phyloP scores from a whole-genome alignment of 2,329 filamentous ascomycete genomes.

The Aspergillus hortae region DNA sequence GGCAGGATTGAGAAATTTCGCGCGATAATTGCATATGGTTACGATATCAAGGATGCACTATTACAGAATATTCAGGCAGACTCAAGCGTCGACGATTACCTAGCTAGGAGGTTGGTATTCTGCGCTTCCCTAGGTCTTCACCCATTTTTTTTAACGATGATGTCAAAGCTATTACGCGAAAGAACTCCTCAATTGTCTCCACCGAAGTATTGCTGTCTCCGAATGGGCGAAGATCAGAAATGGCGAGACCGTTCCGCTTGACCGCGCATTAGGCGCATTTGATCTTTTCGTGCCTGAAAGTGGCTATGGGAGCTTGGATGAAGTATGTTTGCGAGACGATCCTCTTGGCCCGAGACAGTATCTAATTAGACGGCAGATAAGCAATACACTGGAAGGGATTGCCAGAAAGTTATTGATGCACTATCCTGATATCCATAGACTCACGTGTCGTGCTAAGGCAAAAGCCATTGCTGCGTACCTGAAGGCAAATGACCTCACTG shows the following conservation, averaged over 20 bases:
- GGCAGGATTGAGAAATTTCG: conserved; percentile 67
- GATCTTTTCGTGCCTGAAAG: conserved; percentile 84
- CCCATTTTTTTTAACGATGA: not conserved
- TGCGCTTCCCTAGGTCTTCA: not conserved
- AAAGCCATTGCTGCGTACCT: conserved; percentile 67
- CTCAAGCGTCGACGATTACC: conserved; percentile 64
- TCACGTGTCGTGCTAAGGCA: conserved; percentile 66
- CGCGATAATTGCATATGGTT: conserved; percentile 68
- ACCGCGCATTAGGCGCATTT: conserved; percentile 74
- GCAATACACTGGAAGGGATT: conserved; percentile 62
- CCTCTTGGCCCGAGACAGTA: not conserved
- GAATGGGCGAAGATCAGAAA: conserved; percentile 64
- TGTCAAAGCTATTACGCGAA: conserved; percentile 69
- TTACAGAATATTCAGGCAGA: conserved; percentile 60
- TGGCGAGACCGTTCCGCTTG: conserved; percentile 58
- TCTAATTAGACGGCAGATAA: conserved; percentile 49
- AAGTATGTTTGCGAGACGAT: conserved; percentile 48
- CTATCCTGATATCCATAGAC: conserved; percentile 51
- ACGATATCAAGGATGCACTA: conserved; percentile 85
- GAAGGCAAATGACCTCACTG: conserved; percentile 63
- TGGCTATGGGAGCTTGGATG: conserved; percentile 67
- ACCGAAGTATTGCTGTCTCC: conserved; percentile 73
- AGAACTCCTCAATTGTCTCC: conserved; percentile 71
- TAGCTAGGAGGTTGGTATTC: conserved; percentile 61
- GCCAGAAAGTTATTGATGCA: conserved; percentile 54